Conservation (phyloP, 768 basidiomycete species). For the Agrocybe chaxingu region DNA sequence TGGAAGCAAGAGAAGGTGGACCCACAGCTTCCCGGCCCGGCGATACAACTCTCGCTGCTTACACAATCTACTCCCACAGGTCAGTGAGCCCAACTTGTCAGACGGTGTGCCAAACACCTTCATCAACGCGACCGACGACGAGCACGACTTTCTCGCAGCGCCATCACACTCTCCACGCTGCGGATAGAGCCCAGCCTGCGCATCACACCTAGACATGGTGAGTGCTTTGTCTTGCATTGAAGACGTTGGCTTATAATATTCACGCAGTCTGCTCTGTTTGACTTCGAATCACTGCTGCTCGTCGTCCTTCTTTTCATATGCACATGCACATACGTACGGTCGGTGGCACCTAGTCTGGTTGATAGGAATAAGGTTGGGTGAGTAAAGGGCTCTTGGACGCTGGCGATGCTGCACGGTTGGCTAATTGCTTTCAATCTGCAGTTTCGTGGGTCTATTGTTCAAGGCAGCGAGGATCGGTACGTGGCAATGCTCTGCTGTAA, state of each 20-base stretch:
- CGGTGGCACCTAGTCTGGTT: conserved; percentile 83
- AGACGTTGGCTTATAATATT: neutral
- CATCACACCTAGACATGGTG: too few relatives aligned
- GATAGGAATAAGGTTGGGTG: conserved; percentile 96
- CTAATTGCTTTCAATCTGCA: conserved; percentile 24
- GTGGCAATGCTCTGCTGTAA: conserved; percentile 16
- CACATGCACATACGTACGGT: conserved; percentile 94
- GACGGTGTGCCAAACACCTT: too few relatives aligned
- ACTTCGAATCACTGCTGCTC: conserved; percentile 93
- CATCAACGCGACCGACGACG: too few relatives aligned
- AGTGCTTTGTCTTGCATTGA: too few relatives aligned
- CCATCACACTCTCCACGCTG: too few relatives aligned
- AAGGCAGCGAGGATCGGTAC: conserved; percentile 94
- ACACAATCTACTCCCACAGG: too few relatives aligned
- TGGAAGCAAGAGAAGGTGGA: too few relatives aligned
- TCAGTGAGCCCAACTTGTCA: too few relatives aligned
- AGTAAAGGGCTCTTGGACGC: conserved; percentile 15
- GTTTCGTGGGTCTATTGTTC: conserved; percentile 90
- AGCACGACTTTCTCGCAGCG: too few relatives aligned
- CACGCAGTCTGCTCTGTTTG: conserved; percentile 84
- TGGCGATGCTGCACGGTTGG: neutral
- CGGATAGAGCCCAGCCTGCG: too few relatives aligned
- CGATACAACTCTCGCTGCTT: too few relatives aligned
- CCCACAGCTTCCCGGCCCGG: too few relatives aligned
- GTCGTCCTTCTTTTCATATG: conserved; percentile 93